Conservation (phyloP, 345 rosid genomes). For the Eucalyptus coolabah region DNA sequence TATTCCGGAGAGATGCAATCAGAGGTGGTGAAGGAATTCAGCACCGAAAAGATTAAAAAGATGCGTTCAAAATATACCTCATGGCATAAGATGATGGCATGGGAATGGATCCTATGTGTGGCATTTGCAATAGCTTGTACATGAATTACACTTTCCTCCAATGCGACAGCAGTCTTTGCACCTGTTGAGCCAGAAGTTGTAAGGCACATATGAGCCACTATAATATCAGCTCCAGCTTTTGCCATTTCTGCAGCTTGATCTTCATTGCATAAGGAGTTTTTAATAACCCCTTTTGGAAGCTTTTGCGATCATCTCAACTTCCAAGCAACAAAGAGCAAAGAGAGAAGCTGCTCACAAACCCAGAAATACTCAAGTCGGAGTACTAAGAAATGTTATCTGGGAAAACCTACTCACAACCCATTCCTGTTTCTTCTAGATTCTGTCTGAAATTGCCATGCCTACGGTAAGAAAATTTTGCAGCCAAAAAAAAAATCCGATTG, state of each 20-base stretch:
- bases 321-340: constrained; percentile 27
- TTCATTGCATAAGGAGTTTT: constrained; percentile 76
- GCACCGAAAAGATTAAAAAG: not conserved
- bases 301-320: constrained; percentile 77
- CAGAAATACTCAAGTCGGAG: not conserved
- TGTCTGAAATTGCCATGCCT: constrained; percentile 88
- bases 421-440: constrained; percentile 95
- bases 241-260: constrained; percentile 81
- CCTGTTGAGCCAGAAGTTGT: constrained; percentile 85
- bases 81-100: constrained; percentile 66
- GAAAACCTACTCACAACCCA: constrained; percentile 74
- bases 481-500: constrained; percentile 72
- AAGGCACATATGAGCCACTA: constrained; percentile 96
- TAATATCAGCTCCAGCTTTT: constrained; percentile 89
- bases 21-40: not conserved
- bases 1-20: not conserved
- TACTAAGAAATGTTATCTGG: not conserved
- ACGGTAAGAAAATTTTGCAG: constrained; percentile 97
- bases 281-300: constrained; percentile 80
- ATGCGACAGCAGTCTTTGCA: constrained; percentile 66
- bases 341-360: not conserved
- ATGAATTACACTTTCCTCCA: constrained; percentile 62
- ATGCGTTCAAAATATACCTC: constrained; percentile 31
- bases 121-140: constrained; percentile 90
- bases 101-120: constrained; percentile 48